Percentiles rank a stretch among this genome's conserved stretches.
Conservation (phyloP, 441 rosid species). For the Populus hybrid region DNA sequence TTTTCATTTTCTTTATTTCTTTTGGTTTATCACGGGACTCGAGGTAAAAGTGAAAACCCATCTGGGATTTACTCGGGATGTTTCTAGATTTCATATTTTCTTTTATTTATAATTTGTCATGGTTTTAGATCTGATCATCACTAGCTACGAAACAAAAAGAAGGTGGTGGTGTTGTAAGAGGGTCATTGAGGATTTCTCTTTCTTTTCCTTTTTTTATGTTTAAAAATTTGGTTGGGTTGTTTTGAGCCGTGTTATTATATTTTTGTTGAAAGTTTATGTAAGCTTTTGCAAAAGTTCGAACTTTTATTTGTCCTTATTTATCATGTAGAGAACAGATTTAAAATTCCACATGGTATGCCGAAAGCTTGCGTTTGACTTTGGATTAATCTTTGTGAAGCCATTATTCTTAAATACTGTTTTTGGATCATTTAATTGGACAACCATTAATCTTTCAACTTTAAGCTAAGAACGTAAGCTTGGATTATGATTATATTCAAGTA, state of each 20-base stretch:
- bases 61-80: slow-evolving; percentile 13
- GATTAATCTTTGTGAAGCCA: slow-evolving; percentile 8
- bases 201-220: slow-evolving; percentile 6
- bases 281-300: slow-evolving; percentile 43
- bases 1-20: neutral
- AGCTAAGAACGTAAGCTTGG: slow-evolving; percentile 22
- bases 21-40: slow-evolving; percentile 7
- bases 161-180: slow-evolving; percentile 4
- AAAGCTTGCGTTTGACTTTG: slow-evolving; percentile 15
- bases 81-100: slow-evolving; percentile 12
- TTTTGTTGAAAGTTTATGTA: slow-evolving; percentile 32
- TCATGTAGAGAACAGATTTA: slow-evolving; percentile 24
- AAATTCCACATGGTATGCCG: slow-evolving; percentile 36
- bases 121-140: slow-evolving; percentile 33
- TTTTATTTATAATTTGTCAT: neutral
- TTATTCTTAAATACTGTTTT: slow-evolving; percentile 13
- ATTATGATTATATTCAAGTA: slow-evolving; percentile 24
- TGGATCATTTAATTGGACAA: slow-evolving; percentile 10
- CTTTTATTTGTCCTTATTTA: slow-evolving; percentile 41
- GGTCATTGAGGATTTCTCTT: neutral
- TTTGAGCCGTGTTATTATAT: slow-evolving; percentile 17
- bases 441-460: neutral
- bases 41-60: slow-evolving; percentile 17
- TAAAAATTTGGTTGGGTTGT: neutral
- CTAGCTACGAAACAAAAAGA: slow-evolving; percentile 24